These are phyloP conservation scores for Taiozyma sp. DNA, from an alignment of 1,139 yeast genomes.

Conservation along the genomic window DNA sequence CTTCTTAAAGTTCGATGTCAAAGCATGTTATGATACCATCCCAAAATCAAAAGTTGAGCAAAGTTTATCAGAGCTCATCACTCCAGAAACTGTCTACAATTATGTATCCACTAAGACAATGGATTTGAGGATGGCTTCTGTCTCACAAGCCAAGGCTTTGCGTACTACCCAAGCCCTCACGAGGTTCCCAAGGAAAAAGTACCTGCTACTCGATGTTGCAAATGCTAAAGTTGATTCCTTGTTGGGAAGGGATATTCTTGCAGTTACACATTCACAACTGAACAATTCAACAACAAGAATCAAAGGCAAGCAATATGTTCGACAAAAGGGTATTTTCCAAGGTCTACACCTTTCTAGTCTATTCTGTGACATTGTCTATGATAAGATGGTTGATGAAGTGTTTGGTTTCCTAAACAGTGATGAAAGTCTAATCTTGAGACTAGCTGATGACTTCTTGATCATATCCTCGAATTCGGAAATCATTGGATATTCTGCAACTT, in stretches of 20 bases:
- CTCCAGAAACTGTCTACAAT: constrained; percentile 8
- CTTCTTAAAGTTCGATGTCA: constrained; percentile 71
- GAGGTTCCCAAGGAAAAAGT: not conserved
- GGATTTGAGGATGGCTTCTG: constrained; percentile 1
- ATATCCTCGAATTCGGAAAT: constrained; percentile 39
- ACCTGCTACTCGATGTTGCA: constrained; percentile 1
- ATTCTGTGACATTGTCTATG: constrained; percentile 72
- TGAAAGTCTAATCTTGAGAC: constrained; percentile 45
- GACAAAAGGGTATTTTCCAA: constrained; percentile 76
- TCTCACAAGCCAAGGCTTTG: not conserved
- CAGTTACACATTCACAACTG: constrained; percentile 36
- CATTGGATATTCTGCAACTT: constrained; percentile 23
- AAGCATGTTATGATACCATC: constrained; percentile 73
- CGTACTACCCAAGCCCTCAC: not conserved
- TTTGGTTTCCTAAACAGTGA: constrained; percentile 25
- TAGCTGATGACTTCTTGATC: constrained; percentile 84
- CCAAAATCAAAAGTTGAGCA: constrained; percentile 44
- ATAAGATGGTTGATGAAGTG: constrained; percentile 48
- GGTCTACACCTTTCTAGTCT: constrained; percentile 77
- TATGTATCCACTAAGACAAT: constrained; percentile 2
- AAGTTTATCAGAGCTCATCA: constrained; percentile 17
- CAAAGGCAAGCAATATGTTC: constrained; percentile 31
- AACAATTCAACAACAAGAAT: constrained; percentile 33
- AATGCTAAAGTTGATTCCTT: constrained; percentile 12
- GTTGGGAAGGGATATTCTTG: constrained; percentile 27